Evolutionary conservation across 1,139 yeast species (phyloP), one percentile per base, ranked within the genome.

Genomic region (Candida tetrigidarum): DNA sequence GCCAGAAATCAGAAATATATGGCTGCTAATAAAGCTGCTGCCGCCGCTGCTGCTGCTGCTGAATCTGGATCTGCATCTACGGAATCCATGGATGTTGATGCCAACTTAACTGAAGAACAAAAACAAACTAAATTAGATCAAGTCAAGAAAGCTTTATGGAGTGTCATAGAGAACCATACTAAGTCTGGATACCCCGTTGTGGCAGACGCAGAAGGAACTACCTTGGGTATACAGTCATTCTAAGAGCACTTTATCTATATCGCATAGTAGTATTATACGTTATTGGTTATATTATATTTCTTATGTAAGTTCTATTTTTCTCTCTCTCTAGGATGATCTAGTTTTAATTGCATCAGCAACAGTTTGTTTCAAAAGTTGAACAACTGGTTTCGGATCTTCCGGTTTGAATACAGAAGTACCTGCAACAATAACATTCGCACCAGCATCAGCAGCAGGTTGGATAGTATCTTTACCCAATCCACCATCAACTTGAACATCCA

Each of bases 371-470:
- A 92, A 74, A 53, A 76, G 74, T 42, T 71, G 71, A 54, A 92
- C 91, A 56, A 89, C 86, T 51, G 81, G 86, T 23, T 69, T 71
- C 15, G 97, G 97, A 54, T 86, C 85, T 5, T 76, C 72, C 11
- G 97, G 96, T 52, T 84, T 83, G 71, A 91, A 93, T 14, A 92
- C 95, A 42, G 96, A 80, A 14, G 99, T 93, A 36, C 99, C 99
- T 2, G 99, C 98, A 44, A 93, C 99, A 62, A 95, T 92, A 39
- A 93, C 97, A 64, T 93, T 93, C 43, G 99, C 99, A 46, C 98
- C 98, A 9, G 97, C 97, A 47, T 78, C 76, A 18, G 98, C 96
- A 46, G 97, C 97, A 29, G 77, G 78, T 43, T 81, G 86, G 44
- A 90, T 83, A 5, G 96, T 93, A 41, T 81, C 91, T 54, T 83